Evolutionary conservation across 345 rosid genomes (phyloP), one percentile per base, ranked within the genome.

Genomic region (Punica granatum): DNA sequence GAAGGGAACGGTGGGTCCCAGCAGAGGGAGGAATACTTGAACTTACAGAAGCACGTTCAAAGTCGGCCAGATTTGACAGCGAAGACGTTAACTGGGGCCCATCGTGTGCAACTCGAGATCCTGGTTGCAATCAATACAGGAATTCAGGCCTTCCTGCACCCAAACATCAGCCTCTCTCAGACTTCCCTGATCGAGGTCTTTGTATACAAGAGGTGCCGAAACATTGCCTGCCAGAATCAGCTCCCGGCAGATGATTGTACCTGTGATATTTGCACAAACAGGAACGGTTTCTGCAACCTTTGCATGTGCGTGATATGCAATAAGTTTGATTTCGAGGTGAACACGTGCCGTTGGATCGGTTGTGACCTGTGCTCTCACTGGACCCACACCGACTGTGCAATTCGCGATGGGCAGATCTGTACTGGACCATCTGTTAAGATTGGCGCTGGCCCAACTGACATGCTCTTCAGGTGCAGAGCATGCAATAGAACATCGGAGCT

Each of bases 261-360:
- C 69, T 92, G 98, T 44, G 92, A 88, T 54, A 85, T 86, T 70
- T 92, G 99, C 69, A 36, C 87, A 11, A 84, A 79, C 66, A 88
- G 88, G 49, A 95, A 83, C 43, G 98, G 99, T 68, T 94, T 94
- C 84, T 94, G 99, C 79, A 89, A 91, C 76, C 90, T 88, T 51
- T 94, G 99, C 84, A 91, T 89, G 98, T 91, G 99, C 72, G 95
- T 91, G 58, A 89, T 94, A 72, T 91, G 99, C 78, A 88, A 80
- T 84, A 94, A 91, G 86, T 94, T 94, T 49, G 98, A 94, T 77
- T 91, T 94, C 79, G 95, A 87, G 54, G 96, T 89, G 67, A 91
- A 94, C 74, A 89, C 99, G 5, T 91, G 97, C 75, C 96, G 98
- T 68, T 94, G 99, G 99, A 81, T 94, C 31, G 98, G 99, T n/a